Base-by-base conservation (phyloP, 140 eudicot species). In the Ambrosia hybrid region DNA sequence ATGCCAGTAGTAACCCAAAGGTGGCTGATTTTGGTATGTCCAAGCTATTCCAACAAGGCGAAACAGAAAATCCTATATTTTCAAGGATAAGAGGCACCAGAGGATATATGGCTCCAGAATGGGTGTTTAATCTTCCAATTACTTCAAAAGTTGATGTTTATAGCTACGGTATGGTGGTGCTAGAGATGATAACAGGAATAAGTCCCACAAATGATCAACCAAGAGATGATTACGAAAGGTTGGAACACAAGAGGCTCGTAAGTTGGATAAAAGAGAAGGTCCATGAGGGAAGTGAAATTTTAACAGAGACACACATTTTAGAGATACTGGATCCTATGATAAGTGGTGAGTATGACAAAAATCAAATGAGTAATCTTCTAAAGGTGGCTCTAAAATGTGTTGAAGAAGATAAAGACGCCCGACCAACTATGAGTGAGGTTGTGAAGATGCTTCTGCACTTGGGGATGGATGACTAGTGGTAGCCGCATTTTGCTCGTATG, bases 61-160 rank as follows among this genome's bases (percentile, higher is more conserved):
- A 7, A 10, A 8, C 2, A 9, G 51, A 46, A 9, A 46, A 46
- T 46, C 9, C 51, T 7, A 46, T 46, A 2, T 46, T 46, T 46
- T 46, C 51, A 3, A 46, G 30, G 30, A 21, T 21, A 21, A 21
- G 30, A 21, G 30, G 30, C 30, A 7, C 30, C 30, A 21, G 30
- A 21, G 30, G 30, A 21, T 21, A 21, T 21, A 21, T 21, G 30
- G 30, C 30, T 21, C 30, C 30, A 21, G 30, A 21, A 21, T 21
- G 30, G 30, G 30, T 51, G 57, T 51, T 51, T 51, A 65, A 78
- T 72, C 78, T 71, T 3, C 73, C 57, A 1, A 57, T 78, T 46
- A 78, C 78, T 43, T 72, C 78, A 11, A 78, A 78, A 72, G 83
- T 78, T 30, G 78, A 78, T 65, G 83, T 78, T 4, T 78, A 78